Conservation (phyloP, 495 filamentous ascomycete genomes). For the Talaromyces trachyspermus region DNA sequence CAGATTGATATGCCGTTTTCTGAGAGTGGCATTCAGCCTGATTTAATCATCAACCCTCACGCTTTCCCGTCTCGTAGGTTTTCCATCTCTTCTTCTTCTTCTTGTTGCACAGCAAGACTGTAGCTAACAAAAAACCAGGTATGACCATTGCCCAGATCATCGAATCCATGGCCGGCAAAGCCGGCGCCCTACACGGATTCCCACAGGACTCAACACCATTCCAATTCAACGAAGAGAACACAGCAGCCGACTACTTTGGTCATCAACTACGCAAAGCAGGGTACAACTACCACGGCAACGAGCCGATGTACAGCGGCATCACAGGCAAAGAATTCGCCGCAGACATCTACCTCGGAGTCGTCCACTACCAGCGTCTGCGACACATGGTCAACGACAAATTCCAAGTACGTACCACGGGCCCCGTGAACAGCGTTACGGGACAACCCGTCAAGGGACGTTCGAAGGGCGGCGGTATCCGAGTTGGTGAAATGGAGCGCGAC, state of each 20-base stretch:
- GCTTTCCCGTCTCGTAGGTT: conserved; percentile 89
- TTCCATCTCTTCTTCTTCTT: not conserved
- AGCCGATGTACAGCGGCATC: conserved; percentile 95
- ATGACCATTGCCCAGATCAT: conserved; percentile 99
- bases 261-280: conserved; percentile 88
- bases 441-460: conserved; percentile 96
- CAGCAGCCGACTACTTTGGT: conserved; percentile 90
- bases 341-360: conserved; percentile 93
- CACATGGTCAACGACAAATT: conserved; percentile 99
- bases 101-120: not conserved
- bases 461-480: conserved; percentile 94
- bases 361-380: conserved; percentile 94
- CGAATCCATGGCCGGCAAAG: conserved; percentile 92
- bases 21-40: conserved; percentile 92
- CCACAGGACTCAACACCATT: conserved; percentile 94
- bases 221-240: conserved; percentile 85
- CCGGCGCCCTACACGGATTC: conserved; percentile 86
- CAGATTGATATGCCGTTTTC: conserved; percentile 93
- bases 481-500: conserved; percentile 98
- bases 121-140: conserved; percentile 25
- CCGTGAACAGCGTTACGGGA: conserved; percentile 78
- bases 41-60: conserved; percentile 98
- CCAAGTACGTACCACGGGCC: conserved; percentile 94
- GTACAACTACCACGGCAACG: conserved; percentile 97
- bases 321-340: conserved; percentile 89